These are phyloP conservation scores for Fomitopsis pulvina DNA, from an alignment of 768 basidiomycete genomes.

Conservation along the genomic window DNA sequence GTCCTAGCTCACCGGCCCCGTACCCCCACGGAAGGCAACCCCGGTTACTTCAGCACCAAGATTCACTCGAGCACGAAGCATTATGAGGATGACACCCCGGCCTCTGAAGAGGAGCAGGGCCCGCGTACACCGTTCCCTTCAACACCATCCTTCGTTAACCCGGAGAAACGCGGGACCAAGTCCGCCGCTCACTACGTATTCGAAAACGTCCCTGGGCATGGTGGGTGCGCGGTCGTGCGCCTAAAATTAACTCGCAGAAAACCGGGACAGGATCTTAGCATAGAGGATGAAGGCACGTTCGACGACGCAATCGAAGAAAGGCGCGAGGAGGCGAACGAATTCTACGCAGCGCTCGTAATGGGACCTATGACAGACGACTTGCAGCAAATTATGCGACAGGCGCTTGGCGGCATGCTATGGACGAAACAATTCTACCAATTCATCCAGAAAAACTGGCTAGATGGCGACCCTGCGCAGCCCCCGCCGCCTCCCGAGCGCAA, in stretches of 20 bases:
- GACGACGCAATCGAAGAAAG: conserved; percentile 88
- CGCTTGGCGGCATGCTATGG: conserved; percentile 96
- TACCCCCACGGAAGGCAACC: conserved; percentile 30
- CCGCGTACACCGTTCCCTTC: conserved; percentile 56
- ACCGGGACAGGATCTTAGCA: conserved; percentile 66
- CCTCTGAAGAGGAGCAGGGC: conserved; percentile 31
- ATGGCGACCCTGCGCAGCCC: conserved; percentile 93
- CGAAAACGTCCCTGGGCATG: conserved; percentile 77
- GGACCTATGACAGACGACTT: conserved; percentile 90
- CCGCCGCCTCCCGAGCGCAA: conserved; percentile 89
- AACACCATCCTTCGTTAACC: conserved; percentile 67
- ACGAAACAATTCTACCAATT: conserved; percentile 97
- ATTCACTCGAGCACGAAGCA: conserved; percentile 30
- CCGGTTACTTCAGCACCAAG: conserved; percentile 37
- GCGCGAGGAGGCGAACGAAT: conserved; percentile 92
- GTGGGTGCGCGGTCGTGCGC: conserved; percentile 93
- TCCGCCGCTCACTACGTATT: conserved; percentile 90
- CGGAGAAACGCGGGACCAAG: conserved; percentile 85
- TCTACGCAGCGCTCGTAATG: conserved; percentile 74
- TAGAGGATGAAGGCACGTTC: conserved; percentile 85
- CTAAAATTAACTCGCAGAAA: conserved; percentile 82
- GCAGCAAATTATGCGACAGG: conserved; percentile 94
- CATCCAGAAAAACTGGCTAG: conserved; percentile 93
- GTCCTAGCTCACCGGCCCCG: conserved; percentile 77
- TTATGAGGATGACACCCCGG: conserved; percentile 26